Evolutionary conservation across 2,329 filamentous ascomycete species (phyloP).

Genomic region (Boeremia lycopersici): DNA sequence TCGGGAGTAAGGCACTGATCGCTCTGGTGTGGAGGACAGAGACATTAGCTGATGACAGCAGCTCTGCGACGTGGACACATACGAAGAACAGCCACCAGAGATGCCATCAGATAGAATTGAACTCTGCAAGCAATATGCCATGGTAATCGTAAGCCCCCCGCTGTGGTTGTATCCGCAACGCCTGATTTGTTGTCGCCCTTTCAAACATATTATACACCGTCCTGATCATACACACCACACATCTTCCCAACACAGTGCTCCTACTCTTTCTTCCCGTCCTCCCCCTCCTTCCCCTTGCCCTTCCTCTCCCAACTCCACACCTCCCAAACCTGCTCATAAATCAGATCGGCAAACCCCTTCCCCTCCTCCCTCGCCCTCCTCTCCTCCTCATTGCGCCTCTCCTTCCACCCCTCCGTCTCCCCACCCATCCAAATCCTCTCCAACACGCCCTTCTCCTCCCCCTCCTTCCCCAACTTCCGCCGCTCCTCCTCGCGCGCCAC

Average conservation of each 20-base stretch:
- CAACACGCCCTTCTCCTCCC: constrained; percentile 30
- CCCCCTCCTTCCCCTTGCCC: constrained; percentile 36
- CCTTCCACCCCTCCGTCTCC: constrained; percentile 54
- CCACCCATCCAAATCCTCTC: constrained; percentile 49
- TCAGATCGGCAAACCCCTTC: constrained; percentile 51
- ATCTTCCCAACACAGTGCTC: not conserved
- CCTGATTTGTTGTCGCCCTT: not conserved
- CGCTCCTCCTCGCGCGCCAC: constrained; percentile 46
- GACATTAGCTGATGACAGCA: constrained; percentile 1
- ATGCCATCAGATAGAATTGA: not conserved
- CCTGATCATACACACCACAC: not conserved
- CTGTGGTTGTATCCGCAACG: too few species aligned
- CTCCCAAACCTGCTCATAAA: constrained; percentile 55
- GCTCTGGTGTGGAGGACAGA: not conserved
- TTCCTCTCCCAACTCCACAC: constrained; percentile 55
- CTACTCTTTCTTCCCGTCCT: constrained; percentile 33
- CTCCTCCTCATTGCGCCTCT: constrained; percentile 52
- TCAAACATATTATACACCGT: constrained; percentile 8
- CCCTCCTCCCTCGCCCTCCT: constrained; percentile 48
- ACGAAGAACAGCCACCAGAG: not conserved
- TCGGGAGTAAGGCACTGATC: not conserved
- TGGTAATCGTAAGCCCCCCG: too few species aligned
- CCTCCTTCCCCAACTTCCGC: constrained; percentile 39
- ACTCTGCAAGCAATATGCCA: not conserved
- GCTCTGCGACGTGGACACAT: not conserved